Conservation (phyloP, 768 basidiomycete species). For the Rhodotorula kratochvilovae region DNA sequence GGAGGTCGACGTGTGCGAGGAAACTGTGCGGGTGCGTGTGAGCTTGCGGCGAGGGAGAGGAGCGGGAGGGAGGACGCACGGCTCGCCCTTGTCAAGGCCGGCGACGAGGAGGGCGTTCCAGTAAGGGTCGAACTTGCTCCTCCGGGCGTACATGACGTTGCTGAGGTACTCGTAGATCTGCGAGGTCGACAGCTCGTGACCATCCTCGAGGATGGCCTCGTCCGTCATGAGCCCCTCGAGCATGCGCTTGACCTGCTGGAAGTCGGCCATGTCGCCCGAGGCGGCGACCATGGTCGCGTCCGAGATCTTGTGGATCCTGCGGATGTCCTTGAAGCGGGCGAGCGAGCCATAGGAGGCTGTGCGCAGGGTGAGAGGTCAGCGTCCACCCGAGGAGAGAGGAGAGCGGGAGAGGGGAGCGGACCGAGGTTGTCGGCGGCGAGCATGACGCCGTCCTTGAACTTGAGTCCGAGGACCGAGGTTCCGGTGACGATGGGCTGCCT, state of each 20-base stretch:
- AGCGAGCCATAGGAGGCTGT: conserved; percentile 85
- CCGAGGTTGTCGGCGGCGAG: conserved; percentile 97
- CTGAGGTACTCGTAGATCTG: conserved; percentile 91
- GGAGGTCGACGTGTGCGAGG: conserved; percentile 85
- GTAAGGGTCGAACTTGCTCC: conserved; percentile 83
- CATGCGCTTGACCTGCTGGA: conserved; percentile 78
- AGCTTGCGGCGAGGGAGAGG: neutral
- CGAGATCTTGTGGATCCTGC: conserved; percentile 80
- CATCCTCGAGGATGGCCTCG: conserved; percentile 77
- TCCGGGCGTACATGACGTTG: conserved; percentile 80
- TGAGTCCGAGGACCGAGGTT: conserved; percentile 89
- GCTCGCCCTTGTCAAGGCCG: conserved; percentile 67
- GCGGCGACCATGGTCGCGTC: conserved; percentile 81
- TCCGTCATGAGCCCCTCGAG: conserved; percentile 71
- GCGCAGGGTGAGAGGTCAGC: conserved; percentile 50
- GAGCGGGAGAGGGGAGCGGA: conserved; percentile 50
- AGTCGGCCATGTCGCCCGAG: conserved; percentile 95
- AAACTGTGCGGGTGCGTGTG: conserved; percentile 56
- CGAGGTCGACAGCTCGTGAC: conserved; percentile 72
- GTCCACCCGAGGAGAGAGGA: neutral
- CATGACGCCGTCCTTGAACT: conserved; percentile 95
- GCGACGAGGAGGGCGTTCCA: conserved; percentile 95
- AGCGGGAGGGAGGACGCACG: conserved; percentile 11
- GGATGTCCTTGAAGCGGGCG: conserved; percentile 89
- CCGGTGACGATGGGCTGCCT: conserved; percentile 88